phyloP scores from a whole-genome alignment of 495 filamentous ascomycete genomes.

The Staphylotrichum tortipilum region DNA sequence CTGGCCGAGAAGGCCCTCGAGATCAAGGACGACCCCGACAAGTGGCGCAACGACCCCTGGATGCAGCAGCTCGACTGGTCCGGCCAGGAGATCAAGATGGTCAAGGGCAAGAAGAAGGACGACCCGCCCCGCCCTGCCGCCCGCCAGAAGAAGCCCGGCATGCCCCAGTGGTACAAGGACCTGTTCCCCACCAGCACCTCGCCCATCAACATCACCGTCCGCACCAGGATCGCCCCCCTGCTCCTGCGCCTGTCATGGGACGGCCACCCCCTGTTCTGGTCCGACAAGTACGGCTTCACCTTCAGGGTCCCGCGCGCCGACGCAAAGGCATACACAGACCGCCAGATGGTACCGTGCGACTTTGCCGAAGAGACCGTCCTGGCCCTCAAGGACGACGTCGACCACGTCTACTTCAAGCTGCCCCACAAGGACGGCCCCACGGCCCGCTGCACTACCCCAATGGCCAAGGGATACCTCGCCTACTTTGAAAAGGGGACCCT shows the following conservation, averaged over 20 bases:
- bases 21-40: constrained; percentile 56
- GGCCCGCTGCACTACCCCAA: constrained; percentile 71
- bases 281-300: constrained; percentile 84
- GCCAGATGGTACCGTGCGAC: constrained; percentile 63
- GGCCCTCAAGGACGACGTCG: constrained; percentile 55
- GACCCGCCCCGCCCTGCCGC: constrained; percentile 69
- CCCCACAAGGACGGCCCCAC: constrained; percentile 91
- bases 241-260: constrained; percentile 84
- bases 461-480: constrained; percentile 80
- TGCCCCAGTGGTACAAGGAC: constrained; percentile 94
- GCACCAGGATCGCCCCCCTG: constrained; percentile 80
- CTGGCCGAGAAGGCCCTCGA: constrained; percentile 69
- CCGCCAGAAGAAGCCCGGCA: constrained; percentile 85
- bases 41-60: constrained; percentile 77
- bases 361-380: constrained; percentile 64
- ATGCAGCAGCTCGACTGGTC: constrained; percentile 91
- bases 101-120: constrained; percentile 77
- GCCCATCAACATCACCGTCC: constrained; percentile 69
- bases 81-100: constrained; percentile 82
- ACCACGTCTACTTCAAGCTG: constrained; percentile 76
- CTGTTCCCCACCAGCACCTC: constrained; percentile 59
- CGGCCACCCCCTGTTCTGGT: constrained; percentile 82
- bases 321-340: constrained; percentile 54
- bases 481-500: constrained; percentile 89
- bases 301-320: constrained; percentile 66